Base-by-base conservation (phyloP, 2,329 filamentous ascomycete genomes). In the Fusarium sp. region DNA sequence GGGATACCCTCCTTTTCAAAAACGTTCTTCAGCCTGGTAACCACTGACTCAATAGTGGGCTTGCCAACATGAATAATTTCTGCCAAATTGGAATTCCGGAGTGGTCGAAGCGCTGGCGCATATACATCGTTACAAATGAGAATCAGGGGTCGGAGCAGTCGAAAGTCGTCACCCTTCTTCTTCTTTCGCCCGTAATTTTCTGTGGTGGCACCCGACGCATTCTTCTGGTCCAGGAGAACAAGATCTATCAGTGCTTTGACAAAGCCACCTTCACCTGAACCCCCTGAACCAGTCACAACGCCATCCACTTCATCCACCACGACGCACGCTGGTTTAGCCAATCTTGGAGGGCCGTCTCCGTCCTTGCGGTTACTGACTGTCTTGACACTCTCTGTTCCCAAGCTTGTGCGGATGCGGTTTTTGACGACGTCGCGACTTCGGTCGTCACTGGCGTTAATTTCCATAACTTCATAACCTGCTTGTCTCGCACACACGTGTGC, bases 91-190 rank as follows among this genome's bases (percentile, higher is more conserved):
- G 94, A 95, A 71, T 95, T 93, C n/a, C 96, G 90, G 12, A 99
- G 85, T 0, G 94, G 94, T 33, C 94, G 89, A 44, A 99, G 86
- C 25, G 95, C 93, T 7, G 95, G 91, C 75, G 97, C 94, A 78
- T 99, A 99, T 2, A 98, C 90, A 80, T 99, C 97, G 77, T 99
- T 99, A 84, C 96, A 99, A 75, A 99, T 96, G 52, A 99, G 86
- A 55, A 99, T 94, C 35, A 99, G 85, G 0, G 96, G 96, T 49
- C 96, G 88, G 82, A 97, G 89, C 69, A 98, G 88, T 45, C 93
- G 89, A 79, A 99, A 99, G 65, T 91, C 92, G 77, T 98, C 95
- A 1, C 91, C 92, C 79, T 94, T 95, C 81, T 89, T 95, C 81
- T 89, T 93, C 73, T 86, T 89, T 18, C 71, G 75, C 27, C 63